Evolutionary conservation across 169 alveolate genomes (phyloP).

Genomic region (Cystoisospora suis): DNA sequence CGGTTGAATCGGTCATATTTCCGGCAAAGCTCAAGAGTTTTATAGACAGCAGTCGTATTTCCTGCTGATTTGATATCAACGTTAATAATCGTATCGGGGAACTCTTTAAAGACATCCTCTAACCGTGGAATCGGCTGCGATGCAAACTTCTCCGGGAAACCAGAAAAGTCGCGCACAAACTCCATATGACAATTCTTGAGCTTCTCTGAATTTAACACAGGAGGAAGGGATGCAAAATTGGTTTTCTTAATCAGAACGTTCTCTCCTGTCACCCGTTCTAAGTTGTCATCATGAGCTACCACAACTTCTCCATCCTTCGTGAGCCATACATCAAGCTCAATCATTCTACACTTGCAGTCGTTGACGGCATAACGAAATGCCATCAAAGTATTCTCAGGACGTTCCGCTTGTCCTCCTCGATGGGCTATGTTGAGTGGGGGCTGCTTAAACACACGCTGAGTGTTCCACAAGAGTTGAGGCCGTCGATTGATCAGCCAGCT

Average conservation of each 20-base stretch:
- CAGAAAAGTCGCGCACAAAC: background rate
- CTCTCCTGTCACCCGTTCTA: constrained; percentile 47
- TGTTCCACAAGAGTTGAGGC: background rate
- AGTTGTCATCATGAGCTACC: constrained; percentile 67
- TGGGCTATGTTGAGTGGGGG: constrained; percentile 61
- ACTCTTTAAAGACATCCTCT: background rate
- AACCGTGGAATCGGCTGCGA: constrained; percentile 13
- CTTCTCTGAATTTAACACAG: background rate
- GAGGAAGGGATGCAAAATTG: constrained; percentile 27
- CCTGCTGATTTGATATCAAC: background rate
- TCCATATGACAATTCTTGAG: constrained; percentile 28
- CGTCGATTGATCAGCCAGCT: constrained; percentile 10
- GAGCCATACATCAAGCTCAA: constrained; percentile 71
- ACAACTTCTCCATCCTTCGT: constrained; percentile 67
- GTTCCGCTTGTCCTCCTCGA: constrained; percentile 71
- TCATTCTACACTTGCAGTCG: constrained; percentile 65
- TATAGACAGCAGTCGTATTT: background rate
- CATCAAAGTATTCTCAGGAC: constrained; percentile 65
- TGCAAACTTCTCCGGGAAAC: background rate
- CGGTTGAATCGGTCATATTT: background rate
- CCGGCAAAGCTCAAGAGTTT: background rate
- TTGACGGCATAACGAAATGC: constrained; percentile 67
- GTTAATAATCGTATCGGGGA: constrained; percentile 5
- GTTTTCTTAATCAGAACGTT: constrained; percentile 4
- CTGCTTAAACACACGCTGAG: background rate